phyloP scores from a whole-genome alignment of 345 rosid species.

The Nephelium lappaceum region DNA sequence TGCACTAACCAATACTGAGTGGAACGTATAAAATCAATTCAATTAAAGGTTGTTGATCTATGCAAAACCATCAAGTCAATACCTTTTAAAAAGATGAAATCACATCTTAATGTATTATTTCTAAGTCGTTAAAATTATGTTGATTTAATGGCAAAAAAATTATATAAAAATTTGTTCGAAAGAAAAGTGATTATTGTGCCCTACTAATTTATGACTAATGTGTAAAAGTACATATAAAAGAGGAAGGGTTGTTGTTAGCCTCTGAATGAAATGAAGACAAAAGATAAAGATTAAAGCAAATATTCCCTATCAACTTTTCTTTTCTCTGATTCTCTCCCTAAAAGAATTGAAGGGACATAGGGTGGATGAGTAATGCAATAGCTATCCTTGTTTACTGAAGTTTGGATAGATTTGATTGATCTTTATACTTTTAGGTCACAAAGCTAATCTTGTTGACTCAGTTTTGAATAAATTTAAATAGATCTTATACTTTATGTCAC shows the following conservation, averaged over 20 bases:
- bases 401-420: not conserved
- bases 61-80: no score
- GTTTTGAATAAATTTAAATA: no score
- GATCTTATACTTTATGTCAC: no score
- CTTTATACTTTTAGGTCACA: not conserved
- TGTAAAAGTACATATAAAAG: no score
- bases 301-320: not conserved
- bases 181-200: not conserved
- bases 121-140: no score
- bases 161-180: no score
- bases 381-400: not conserved
- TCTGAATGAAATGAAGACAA: not conserved
- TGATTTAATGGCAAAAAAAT: no score
- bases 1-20: no score
- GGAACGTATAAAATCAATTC: no score
- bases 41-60: no score
- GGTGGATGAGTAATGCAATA: not conserved
- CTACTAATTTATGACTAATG: not conserved
- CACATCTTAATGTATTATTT: no score
- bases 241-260: not conserved
- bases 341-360: not conserved
- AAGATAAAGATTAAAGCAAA: not conserved
- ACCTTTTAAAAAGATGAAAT: no score
- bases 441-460: not conserved
- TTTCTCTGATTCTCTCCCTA: not conserved